A percentile compares a stretch with the other conserved stretches of the same genome.
phyloP scores from a whole-genome alignment of 2,329 filamentous ascomycete genomes.

The Phaeosphaeria sp. region DNA sequence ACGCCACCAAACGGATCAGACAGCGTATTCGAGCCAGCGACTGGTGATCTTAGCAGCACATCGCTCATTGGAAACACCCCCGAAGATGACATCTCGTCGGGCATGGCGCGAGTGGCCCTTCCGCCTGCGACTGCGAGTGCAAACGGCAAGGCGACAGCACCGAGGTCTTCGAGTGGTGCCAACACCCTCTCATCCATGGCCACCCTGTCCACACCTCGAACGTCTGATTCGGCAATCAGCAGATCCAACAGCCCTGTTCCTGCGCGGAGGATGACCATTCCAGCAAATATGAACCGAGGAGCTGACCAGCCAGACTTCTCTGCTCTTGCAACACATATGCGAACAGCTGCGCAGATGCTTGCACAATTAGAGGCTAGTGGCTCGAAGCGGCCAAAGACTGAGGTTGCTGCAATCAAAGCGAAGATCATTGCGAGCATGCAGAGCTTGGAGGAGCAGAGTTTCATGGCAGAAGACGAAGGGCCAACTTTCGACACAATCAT shows the following conservation, averaged over 20 bases:
- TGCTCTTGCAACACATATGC: conserved; percentile 84
- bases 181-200: conserved; percentile 67
- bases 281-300: conserved; percentile 55
- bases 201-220: conserved; percentile 70
- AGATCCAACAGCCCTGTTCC: conserved; percentile 72
- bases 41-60: conserved; percentile 78
- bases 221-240: conserved; percentile 72
- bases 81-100: conserved; percentile 49
- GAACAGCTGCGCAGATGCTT: conserved; percentile 85
- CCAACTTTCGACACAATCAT: conserved; percentile 86
- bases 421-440: conserved; percentile 94
- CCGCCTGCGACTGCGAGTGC: conserved; percentile 23
- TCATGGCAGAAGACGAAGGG: conserved; percentile 73
- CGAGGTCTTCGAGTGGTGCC: conserved; percentile 67
- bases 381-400: conserved; percentile 78
- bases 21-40: conserved; percentile 84
- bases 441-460: conserved; percentile 83
- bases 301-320: conserved; percentile 81
- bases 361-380: conserved; percentile 82
- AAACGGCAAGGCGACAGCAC: conserved; percentile 45
- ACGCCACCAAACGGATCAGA: conserved; percentile 60
- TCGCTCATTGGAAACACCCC: conserved; percentile 68
- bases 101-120: conserved; percentile 38
- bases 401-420: conserved; percentile 82
- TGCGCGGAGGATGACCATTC: conserved; percentile 66